These are phyloP conservation scores for Breynia disticha DNA, from an alignment of 441 rosid species.

Conservation along the genomic window DNA sequence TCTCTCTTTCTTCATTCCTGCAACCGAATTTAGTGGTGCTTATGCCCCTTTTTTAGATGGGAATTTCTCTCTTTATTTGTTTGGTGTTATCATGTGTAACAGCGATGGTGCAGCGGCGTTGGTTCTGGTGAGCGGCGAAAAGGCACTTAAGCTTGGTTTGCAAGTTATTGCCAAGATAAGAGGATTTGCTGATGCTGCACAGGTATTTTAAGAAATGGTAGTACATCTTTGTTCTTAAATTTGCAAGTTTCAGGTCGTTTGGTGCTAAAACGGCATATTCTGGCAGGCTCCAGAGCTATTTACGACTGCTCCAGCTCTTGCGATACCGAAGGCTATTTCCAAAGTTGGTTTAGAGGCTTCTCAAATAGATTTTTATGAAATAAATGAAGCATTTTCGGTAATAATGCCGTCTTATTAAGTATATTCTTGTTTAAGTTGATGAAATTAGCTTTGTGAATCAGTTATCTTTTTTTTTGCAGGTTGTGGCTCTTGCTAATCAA, in stretches of 20 bases:
- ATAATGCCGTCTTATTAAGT: conserved; percentile 11
- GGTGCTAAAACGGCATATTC: not conserved
- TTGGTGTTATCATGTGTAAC: conserved; percentile 10
- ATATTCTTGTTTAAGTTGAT: conserved; percentile 3
- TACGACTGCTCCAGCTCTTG: conserved; percentile 90
- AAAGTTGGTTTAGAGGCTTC: conserved; percentile 69
- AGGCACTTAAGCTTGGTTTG: conserved; percentile 63
- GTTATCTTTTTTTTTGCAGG: conserved; percentile 35
- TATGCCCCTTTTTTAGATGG: not conserved
- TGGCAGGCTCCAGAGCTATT: conserved; percentile 77
- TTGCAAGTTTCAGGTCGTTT: conserved; percentile 6
- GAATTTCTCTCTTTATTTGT: not conserved
- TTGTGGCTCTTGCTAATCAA: conserved; percentile 89
- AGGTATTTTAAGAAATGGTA: conserved; percentile 32
- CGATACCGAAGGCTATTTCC: conserved; percentile 74
- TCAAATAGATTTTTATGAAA: conserved; percentile 80
- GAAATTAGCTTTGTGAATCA: conserved; percentile 3
- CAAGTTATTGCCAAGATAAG: conserved; percentile 71
- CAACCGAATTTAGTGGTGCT: too few relatives aligned
- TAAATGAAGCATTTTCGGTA: conserved; percentile 97
- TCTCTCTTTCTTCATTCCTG: not conserved
- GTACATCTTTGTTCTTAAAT: not conserved
- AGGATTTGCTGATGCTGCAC: conserved; percentile 95
- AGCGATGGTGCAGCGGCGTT: conserved; percentile 98
- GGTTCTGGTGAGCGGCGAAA: conserved; percentile 80